phyloP scores from a whole-genome alignment of 2,329 filamentous ascomycete genomes.

The Colletotrichum tamarilloi region DNA sequence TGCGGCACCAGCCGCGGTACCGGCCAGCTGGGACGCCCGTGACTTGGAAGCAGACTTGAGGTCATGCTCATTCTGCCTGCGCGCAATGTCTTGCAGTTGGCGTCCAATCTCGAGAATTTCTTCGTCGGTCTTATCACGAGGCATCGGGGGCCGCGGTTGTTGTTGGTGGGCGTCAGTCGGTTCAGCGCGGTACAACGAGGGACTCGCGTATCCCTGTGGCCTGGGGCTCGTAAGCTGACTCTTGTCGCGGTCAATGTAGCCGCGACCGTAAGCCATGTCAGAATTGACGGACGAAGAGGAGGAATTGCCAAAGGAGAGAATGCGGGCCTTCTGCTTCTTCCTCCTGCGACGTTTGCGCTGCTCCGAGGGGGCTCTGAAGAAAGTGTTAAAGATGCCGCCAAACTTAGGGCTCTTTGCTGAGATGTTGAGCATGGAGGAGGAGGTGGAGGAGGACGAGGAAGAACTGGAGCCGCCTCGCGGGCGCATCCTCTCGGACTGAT shows the following conservation, averaged over 20 bases:
- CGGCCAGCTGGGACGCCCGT: constrained; percentile 49
- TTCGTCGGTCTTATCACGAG: constrained; percentile 59
- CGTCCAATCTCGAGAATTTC: constrained; percentile 68
- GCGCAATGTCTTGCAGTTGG: constrained; percentile 64
- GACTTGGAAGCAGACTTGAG: constrained; percentile 53
- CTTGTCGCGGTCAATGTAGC: constrained; percentile 59
- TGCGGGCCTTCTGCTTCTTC: constrained; percentile 61
- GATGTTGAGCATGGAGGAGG: constrained; percentile 73
- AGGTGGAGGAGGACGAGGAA: constrained; percentile 62
- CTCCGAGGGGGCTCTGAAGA: constrained; percentile 72
- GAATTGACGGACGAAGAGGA: constrained; percentile 76
- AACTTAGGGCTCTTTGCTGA: constrained; percentile 64
- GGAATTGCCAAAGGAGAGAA: constrained; percentile 70
- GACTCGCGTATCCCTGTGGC: constrained; percentile 18
- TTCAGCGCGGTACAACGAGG: constrained; percentile 20
- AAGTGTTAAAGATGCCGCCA: constrained; percentile 69
- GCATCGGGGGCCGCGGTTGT: constrained; percentile 22
- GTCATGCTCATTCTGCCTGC: constrained; percentile 62
- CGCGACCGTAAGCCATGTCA: constrained; percentile 75
- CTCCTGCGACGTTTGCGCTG: constrained; percentile 53
- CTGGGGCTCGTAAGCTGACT: constrained; percentile 41
- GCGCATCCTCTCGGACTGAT: constrained; percentile 34
- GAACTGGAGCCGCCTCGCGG: constrained; percentile 48
- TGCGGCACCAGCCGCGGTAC: constrained; percentile 44
- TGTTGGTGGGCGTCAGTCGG: constrained; percentile 35